These are phyloP conservation scores for Boletus pseudo-olivaceus DNA, from an alignment of 768 basidiomycete genomes.

Conservation along the genomic window DNA sequence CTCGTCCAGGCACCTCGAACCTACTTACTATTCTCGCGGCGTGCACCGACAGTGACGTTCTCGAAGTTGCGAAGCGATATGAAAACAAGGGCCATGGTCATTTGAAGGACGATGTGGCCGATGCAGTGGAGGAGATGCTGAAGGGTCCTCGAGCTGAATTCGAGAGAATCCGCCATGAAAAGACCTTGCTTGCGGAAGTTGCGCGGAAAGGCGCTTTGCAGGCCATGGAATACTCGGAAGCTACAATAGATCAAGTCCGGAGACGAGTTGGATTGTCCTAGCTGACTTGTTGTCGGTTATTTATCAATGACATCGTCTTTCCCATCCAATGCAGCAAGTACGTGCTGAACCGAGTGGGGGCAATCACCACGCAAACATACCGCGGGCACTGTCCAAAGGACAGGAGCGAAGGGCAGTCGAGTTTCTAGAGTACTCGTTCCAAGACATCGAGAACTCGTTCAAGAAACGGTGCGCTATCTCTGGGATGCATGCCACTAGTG, in stretches of 20 bases:
- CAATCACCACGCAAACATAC: neutral
- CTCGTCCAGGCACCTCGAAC: slow-evolving; percentile 83
- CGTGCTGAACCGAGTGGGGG: neutral
- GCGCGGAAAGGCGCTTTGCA: slow-evolving; percentile 59
- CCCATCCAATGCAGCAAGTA: neutral
- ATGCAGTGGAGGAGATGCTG: slow-evolving; percentile 68
- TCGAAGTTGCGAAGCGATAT: slow-evolving; percentile 48
- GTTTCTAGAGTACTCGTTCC: slow-evolving; percentile 62
- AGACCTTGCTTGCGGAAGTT: slow-evolving; percentile 56
- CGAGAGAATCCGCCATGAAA: slow-evolving; percentile 56
- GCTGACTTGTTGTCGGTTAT: slow-evolving; percentile 20
- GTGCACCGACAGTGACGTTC: slow-evolving; percentile 50
- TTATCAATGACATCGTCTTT: slow-evolving; percentile 4
- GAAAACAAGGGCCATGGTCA: slow-evolving; percentile 55
- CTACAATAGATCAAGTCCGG: slow-evolving; percentile 68
- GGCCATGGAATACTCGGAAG: slow-evolving; percentile 58
- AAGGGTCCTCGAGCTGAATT: slow-evolving; percentile 68
- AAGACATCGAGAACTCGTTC: slow-evolving; percentile 63
- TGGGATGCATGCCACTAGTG: neutral
- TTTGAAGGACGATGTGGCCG: slow-evolving; percentile 73
- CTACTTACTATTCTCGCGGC: slow-evolving; percentile 77
- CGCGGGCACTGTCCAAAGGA: slow-evolving; percentile 39
- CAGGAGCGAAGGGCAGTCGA: slow-evolving; percentile 67
- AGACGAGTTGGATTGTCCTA: slow-evolving; percentile 54
- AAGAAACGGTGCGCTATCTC: slow-evolving; percentile 65